A percentile compares a stretch with the other conserved stretches of the same genome.
These are phyloP conservation scores for Penicillium alfredii DNA, from an alignment of 495 filamentous ascomycete species.

Conservation along the genomic window DNA sequence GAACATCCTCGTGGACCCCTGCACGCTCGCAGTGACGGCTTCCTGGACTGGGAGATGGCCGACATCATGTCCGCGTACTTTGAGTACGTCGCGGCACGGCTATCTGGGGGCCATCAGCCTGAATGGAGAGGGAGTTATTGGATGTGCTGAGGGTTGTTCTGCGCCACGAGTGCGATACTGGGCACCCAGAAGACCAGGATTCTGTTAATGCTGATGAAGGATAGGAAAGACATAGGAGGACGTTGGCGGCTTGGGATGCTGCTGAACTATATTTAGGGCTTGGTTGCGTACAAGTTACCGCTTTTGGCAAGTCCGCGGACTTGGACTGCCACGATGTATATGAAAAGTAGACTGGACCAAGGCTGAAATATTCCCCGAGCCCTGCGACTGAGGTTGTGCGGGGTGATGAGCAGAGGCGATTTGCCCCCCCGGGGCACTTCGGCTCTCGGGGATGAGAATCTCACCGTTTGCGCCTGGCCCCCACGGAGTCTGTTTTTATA, in stretches of 20 bases:
- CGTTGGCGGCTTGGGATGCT: conserved; percentile 6
- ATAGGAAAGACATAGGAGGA: conserved; percentile 6
- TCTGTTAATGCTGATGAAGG: conserved; percentile 1
- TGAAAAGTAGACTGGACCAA: too few species aligned
- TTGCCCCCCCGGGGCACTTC: too few species aligned
- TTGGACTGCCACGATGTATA: too few species aligned
- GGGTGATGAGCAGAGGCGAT: too few species aligned
- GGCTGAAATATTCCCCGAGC: too few species aligned
- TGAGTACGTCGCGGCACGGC: conserved; percentile 6
- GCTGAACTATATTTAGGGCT: too few species aligned
- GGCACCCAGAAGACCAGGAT: conserved; percentile 1
- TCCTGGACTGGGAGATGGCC: conserved; percentile 7
- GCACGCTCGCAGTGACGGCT: conserved; percentile 6
- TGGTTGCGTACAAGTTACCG: too few species aligned
- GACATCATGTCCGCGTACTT: conserved; percentile 5
- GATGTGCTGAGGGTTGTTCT: conserved; percentile 7
- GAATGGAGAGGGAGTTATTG: conserved; percentile 5
- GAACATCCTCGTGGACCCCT: conserved; percentile 6
- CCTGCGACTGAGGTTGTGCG: too few species aligned
- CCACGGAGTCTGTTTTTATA: too few species aligned
- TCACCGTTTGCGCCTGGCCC: too few species aligned
- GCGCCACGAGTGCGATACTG: conserved; percentile 2
- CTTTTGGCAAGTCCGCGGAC: too few species aligned
- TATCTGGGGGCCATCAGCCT: conserved; percentile 4
- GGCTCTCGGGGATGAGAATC: too few species aligned